Conservation (phyloP, 192 early-diverging fungal species). For the Podila verticillata region DNA sequence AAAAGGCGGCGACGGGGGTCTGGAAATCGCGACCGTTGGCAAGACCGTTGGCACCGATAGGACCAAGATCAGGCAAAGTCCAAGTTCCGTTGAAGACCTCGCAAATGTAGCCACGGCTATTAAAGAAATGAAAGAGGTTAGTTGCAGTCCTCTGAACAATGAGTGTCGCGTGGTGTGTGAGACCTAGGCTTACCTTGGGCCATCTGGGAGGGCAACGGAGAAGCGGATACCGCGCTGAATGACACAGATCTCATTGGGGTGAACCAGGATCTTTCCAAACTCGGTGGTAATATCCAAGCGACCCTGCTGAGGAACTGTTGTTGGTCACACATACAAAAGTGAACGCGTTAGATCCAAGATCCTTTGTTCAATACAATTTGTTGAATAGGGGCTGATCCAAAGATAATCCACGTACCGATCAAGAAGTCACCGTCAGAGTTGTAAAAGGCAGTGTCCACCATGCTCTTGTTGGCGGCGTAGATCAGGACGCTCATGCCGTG, state of each 20-base stretch:
- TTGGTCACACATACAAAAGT: neutral
- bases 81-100: slow-evolving; percentile 92
- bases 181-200: slow-evolving; percentile 62
- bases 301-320: slow-evolving; percentile 89
- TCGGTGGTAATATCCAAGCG: slow-evolving; percentile 91
- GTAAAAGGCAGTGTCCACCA: slow-evolving; percentile 84
- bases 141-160: neutral
- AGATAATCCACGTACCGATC: slow-evolving; percentile 65
- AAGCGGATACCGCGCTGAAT: slow-evolving; percentile 94
- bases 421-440: slow-evolving; percentile 94
- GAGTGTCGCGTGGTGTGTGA: neutral
- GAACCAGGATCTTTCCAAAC: slow-evolving; percentile 83
- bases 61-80: slow-evolving; percentile 95
- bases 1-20: slow-evolving; percentile 83
- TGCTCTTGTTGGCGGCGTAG: slow-evolving; percentile 79
- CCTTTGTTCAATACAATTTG: neutral
- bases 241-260: slow-evolving; percentile 92
- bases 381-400: neutral
- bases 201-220: slow-evolving; percentile 81
- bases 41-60: slow-evolving; percentile 94
- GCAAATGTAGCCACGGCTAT: slow-evolving; percentile 87
- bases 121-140: neutral
- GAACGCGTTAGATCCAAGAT: neutral
- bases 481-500: slow-evolving; percentile 88
- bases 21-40: slow-evolving; percentile 96